phyloP scores from a whole-genome alignment of 768 basidiomycete species.

The Phaeolepiota aurea region DNA sequence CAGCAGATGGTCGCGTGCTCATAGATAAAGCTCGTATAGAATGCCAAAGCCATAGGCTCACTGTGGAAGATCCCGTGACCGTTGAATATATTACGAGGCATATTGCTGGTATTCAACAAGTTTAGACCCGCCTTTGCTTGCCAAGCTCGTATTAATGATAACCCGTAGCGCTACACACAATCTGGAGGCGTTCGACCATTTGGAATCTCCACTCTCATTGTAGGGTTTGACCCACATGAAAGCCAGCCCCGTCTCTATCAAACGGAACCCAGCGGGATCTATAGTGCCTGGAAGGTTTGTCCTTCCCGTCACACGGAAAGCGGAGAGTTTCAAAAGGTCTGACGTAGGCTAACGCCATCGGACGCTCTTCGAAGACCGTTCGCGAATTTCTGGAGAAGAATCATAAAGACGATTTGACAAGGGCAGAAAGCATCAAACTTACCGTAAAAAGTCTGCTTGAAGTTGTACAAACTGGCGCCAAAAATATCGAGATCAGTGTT shows the following conservation, averaged over 20 bases:
- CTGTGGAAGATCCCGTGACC: constrained; percentile 96
- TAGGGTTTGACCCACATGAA: constrained; percentile 96
- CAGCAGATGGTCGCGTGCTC: constrained; percentile 93
- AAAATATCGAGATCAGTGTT: constrained; percentile 98
- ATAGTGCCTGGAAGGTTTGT: constrained; percentile 93
- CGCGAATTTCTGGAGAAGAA: constrained; percentile 99
- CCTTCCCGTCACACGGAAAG: neutral
- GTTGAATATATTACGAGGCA: constrained; percentile 98
- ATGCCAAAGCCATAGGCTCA: constrained; percentile 94
- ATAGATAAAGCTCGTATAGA: constrained; percentile 98
- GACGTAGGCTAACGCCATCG: constrained; percentile 91
- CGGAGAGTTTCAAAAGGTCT: neutral
- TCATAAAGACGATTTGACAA: constrained; percentile 81
- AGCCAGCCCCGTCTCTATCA: constrained; percentile 83
- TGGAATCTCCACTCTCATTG: constrained; percentile 92
- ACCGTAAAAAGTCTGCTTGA: constrained; percentile 94
- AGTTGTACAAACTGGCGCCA: constrained; percentile 99
- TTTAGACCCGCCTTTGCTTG: neutral
- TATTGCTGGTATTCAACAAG: constrained; percentile 99
- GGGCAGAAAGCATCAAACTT: constrained; percentile 89
- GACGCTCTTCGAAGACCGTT: constrained; percentile 96
- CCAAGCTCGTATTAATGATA: neutral
- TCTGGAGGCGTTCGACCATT: constrained; percentile 98
- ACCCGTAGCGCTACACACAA: constrained; percentile 83
- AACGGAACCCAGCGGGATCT: constrained; percentile 97